These are phyloP conservation scores for Pugionium cornutum DNA, from an alignment of 345 rosid genomes.

Conservation along the genomic window DNA sequence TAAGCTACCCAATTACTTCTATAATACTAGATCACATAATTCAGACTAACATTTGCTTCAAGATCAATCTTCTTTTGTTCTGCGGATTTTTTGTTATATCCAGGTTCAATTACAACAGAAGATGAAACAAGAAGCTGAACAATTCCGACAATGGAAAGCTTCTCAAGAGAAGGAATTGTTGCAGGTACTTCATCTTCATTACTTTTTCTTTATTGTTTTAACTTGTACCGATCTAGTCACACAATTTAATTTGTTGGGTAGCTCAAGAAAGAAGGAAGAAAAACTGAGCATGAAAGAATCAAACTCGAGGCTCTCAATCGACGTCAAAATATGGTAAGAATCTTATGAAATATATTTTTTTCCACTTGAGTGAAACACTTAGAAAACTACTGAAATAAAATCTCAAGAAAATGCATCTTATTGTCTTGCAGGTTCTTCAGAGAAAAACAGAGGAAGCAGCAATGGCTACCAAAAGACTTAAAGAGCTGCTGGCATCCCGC, in stretches of 20 bases:
- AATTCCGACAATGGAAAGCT: slow-evolving; percentile 85
- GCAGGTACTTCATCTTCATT: slow-evolving; percentile 48
- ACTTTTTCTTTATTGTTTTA: background rate
- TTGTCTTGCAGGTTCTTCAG: slow-evolving; percentile 67
- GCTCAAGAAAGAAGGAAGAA: slow-evolving; percentile 76
- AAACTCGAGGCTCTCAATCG: slow-evolving; percentile 73
- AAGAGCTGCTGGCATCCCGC: slow-evolving; percentile 75
- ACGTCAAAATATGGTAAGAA: slow-evolving; percentile 70
- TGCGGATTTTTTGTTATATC: slow-evolving; percentile 14
- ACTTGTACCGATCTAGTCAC: slow-evolving; percentile 13
- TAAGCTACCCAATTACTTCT: background rate
- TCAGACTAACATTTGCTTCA: background rate
- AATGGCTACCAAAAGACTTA: slow-evolving; percentile 77
- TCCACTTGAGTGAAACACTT: background rate
- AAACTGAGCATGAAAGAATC: slow-evolving; percentile 73
- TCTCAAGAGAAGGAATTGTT: slow-evolving; percentile 74
- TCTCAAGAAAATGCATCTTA: slow-evolving; percentile 13
- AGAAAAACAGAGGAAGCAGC: slow-evolving; percentile 90
- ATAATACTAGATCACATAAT: background rate
- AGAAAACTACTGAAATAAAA: background rate
- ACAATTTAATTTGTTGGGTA: slow-evolving; percentile 37
- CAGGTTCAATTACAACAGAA: slow-evolving; percentile 83
- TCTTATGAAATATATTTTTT: background rate
- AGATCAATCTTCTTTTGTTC: background rate
- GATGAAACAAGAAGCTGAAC: slow-evolving; percentile 83